Evolutionary conservation across 345 rosid species (phyloP).

Genomic region (Iberis pinnata): DNA sequence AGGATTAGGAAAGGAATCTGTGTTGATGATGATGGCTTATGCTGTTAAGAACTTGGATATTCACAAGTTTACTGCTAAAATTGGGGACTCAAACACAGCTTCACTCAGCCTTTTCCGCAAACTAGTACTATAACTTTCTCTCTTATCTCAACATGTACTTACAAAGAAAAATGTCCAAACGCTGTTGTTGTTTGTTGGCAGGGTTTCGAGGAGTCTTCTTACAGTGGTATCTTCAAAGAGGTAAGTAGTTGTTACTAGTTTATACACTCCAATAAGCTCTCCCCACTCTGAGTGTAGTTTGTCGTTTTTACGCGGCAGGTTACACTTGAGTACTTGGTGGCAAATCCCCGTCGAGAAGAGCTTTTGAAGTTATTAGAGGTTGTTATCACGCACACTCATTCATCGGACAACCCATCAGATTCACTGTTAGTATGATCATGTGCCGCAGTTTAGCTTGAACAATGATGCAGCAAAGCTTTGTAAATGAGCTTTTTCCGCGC

Average conservation of each 20-base stretch:
- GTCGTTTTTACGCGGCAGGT: constrained; percentile 41
- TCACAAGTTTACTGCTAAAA: constrained; percentile 57
- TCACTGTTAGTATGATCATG: background rate
- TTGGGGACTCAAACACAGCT: constrained; percentile 71
- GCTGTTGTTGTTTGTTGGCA: constrained; percentile 15
- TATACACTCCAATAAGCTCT: background rate
- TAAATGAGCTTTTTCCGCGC: too few relatives aligned
- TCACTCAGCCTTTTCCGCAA: constrained; percentile 69
- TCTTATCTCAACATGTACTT: background rate
- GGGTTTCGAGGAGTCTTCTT: constrained; percentile 67
- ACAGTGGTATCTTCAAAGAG: constrained; percentile 73
- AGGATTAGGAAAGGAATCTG: constrained; percentile 87
- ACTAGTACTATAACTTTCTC: constrained; percentile 38
- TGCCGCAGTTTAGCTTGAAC: too few relatives aligned
- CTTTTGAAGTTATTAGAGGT: constrained; percentile 34
- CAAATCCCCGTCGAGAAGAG: constrained; percentile 44
- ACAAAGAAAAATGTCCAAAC: background rate
- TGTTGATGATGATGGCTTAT: constrained; percentile 83
- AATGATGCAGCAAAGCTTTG: too few relatives aligned
- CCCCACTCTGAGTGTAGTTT: too few relatives aligned
- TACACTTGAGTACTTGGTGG: constrained; percentile 53
- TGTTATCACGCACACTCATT: constrained; percentile 29
- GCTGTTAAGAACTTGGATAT: constrained; percentile 56
- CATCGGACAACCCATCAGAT: constrained; percentile 9
- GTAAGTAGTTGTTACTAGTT: constrained; percentile 35